Conservation (phyloP, 2,329 filamentous ascomycete genomes). For the Aspergillus neoniger region DNA sequence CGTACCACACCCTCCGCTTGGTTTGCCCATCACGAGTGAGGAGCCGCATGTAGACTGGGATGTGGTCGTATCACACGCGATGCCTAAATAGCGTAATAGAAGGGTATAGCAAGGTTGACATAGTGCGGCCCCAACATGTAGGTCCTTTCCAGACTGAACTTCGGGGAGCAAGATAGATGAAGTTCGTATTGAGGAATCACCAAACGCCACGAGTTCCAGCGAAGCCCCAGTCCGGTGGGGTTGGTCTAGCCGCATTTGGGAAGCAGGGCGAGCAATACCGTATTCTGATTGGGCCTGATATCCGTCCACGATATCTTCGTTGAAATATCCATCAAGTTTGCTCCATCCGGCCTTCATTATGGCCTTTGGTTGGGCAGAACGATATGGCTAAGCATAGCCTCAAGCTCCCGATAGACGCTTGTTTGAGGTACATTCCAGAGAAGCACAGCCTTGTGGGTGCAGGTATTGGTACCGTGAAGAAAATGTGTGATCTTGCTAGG, state of each 20-base stretch:
- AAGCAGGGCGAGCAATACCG: conserved; percentile 5
- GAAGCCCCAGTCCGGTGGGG: neutral
- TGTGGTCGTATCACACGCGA: neutral
- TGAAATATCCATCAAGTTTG: neutral
- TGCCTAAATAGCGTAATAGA: neutral
- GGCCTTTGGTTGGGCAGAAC: neutral
- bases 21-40: conserved; percentile 4
- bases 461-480: neutral
- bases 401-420: neutral
- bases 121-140: neutral
- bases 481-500: neutral
- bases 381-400: neutral
- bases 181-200: neutral
- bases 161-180: neutral
- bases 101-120: neutral
- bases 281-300: neutral
- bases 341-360: neutral
- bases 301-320: neutral
- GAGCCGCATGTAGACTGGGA: neutral
- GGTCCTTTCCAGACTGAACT: no score
- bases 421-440: neutral
- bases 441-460: conserved; percentile 1
- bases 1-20: conserved; percentile 1
- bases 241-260: neutral
- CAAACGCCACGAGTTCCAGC: neutral